Conservation (phyloP, 345 rosid species). For the Litchi chinensis region DNA sequence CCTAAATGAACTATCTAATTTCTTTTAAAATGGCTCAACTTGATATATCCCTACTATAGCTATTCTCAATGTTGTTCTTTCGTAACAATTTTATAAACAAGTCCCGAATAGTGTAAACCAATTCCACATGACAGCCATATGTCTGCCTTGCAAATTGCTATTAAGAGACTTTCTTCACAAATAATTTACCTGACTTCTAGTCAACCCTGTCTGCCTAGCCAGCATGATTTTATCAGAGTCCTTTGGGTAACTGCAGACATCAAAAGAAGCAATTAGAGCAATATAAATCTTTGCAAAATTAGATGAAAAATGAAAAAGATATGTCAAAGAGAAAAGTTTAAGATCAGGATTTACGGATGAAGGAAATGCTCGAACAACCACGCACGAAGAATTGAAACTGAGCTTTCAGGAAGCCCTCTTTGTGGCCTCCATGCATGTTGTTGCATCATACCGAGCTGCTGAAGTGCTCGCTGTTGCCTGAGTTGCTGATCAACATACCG, state of each 20-base stretch:
- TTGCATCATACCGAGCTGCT: conserved; percentile 90
- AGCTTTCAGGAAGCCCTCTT: conserved; percentile 91
- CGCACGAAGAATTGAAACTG: conserved; percentile 92
- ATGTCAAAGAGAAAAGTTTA: conserved; percentile 1
- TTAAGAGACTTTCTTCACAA: not conserved
- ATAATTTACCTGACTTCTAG: conserved; percentile 84
- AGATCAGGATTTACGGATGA: conserved; percentile 70
- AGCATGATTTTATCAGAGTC: conserved; percentile 96
- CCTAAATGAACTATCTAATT: not conserved
- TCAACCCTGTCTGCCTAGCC: conserved; percentile 98
- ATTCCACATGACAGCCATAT: not conserved
- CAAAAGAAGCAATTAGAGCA: not conserved
- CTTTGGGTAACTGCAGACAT: conserved; percentile 75
- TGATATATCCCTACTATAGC: not conserved
- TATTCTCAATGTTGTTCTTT: no score
- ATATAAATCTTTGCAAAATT: not conserved
- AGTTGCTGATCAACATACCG: conserved; percentile 93
- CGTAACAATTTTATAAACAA: no score
- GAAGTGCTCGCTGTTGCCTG: conserved; percentile 89
- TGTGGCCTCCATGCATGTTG: conserved; percentile 96
- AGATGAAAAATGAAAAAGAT: not conserved
- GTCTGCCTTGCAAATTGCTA: not conserved
- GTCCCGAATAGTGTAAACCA: not conserved
- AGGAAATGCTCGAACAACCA: conserved; percentile 99
- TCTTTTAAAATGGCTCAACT: not conserved